Evolutionary conservation across 148 eudicot genomes (phyloP).

Genomic region (Silene latifolia): DNA sequence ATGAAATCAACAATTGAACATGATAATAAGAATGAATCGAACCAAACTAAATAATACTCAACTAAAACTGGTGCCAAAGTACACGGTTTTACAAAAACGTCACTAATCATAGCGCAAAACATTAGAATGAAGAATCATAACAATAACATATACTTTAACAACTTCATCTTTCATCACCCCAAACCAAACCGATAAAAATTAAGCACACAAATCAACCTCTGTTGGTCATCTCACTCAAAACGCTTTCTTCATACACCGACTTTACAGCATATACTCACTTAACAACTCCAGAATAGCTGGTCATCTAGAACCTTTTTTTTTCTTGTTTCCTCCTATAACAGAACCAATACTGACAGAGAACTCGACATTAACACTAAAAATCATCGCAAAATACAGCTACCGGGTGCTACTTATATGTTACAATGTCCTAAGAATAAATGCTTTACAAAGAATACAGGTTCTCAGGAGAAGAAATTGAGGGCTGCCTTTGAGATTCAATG

Average conservation of each 20-base stretch:
- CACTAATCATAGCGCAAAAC: not conserved
- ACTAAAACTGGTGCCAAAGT: too few species aligned
- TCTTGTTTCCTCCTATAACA: not conserved
- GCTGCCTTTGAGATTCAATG: not conserved
- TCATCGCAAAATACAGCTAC: constrained; percentile 9
- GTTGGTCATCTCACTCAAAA: not conserved
- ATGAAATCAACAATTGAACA: too few species aligned
- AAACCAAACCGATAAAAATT: not conserved
- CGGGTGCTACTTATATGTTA: not conserved
- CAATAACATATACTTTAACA: not conserved
- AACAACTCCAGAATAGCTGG: constrained; percentile 2
- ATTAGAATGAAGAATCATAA: not conserved
- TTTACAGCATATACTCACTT: constrained; percentile 9
- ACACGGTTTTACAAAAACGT: too few species aligned
- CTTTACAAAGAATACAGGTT: constrained; percentile 12
- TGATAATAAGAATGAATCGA: too few species aligned
- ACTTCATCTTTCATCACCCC: not conserved
- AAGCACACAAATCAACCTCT: not conserved
- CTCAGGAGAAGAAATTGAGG: constrained; percentile 4
- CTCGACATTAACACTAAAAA: not conserved
- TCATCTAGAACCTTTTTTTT: not conserved
- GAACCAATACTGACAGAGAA: not conserved
- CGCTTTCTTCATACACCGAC: not conserved
- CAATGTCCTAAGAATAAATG: constrained; percentile 8
- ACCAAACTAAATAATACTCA: too few species aligned